These are phyloP conservation scores for Somion occarium DNA, from an alignment of 1,284 basidiomycete genomes.

Conservation along the genomic window DNA sequence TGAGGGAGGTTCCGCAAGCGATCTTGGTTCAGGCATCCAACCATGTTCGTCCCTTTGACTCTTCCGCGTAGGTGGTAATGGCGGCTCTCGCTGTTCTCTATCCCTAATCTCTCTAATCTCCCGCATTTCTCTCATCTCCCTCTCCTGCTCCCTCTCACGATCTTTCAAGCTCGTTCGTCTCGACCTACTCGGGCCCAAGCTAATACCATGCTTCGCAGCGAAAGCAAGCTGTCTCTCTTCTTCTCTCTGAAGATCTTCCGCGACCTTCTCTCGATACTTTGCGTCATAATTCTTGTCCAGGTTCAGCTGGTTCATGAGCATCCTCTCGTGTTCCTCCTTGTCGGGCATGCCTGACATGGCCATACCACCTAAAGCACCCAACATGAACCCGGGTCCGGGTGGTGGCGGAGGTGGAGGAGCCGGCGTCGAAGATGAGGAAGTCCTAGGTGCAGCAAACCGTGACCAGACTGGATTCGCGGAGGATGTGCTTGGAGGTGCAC, in stretches of 20 bases:
- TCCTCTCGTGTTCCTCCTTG: background rate
- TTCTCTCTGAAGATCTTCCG: background rate
- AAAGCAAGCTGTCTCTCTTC: background rate
- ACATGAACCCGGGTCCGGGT: background rate
- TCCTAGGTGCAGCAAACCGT: background rate
- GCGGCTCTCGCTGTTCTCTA: slow-evolving; percentile 13
- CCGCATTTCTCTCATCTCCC: slow-evolving; percentile 1
- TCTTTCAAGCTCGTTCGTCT: background rate
- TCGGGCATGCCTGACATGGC: background rate
- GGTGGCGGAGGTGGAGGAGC: background rate
- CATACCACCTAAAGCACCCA: background rate
- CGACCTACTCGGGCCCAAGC: no score
- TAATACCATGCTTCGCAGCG: no score
- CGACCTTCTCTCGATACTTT: background rate
- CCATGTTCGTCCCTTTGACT: slow-evolving; percentile 9
- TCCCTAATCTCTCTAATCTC: slow-evolving; percentile 15
- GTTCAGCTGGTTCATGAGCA: background rate
- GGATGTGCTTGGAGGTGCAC: slow-evolving; percentile 4
- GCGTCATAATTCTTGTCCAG: background rate
- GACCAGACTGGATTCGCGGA: no score
- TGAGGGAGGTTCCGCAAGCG: background rate
- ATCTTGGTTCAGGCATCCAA: slow-evolving; percentile 13
- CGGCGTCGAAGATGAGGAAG: background rate
- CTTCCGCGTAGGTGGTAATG: slow-evolving; percentile 6
- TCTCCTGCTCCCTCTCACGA: slow-evolving; percentile 15